phyloP scores from a whole-genome alignment of 2,329 filamentous ascomycete genomes.

The Epichloe aotearoae region DNA sequence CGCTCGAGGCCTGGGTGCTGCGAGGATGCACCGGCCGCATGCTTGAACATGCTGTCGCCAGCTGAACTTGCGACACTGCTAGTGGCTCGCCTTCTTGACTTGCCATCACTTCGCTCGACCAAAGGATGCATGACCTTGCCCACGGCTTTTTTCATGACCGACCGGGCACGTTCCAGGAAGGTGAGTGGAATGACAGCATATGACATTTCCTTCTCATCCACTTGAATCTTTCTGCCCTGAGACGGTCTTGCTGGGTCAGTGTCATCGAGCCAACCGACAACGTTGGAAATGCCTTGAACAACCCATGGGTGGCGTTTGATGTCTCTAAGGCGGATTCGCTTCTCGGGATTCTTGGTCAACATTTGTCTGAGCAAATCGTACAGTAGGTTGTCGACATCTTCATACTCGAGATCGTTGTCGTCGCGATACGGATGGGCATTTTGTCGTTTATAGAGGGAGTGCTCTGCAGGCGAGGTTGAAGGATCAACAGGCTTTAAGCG shows the following conservation, averaged over 20 bases:
- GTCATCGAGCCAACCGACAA: conserved; percentile 77
- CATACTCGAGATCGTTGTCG: conserved; percentile 69
- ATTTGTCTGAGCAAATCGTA: conserved; percentile 67
- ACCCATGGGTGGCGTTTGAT: conserved; percentile 95
- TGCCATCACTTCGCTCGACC: conserved; percentile 42
- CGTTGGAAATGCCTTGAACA: conserved; percentile 60
- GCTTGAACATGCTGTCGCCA: conserved; percentile 36
- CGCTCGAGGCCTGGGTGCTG: conserved; percentile 39
- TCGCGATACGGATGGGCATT: conserved; percentile 57
- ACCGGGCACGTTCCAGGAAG: conserved; percentile 72
- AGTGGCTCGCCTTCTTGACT: conserved; percentile 39
- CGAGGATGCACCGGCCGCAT: conserved; percentile 32
- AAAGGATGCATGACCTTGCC: conserved; percentile 51
- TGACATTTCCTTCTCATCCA: conserved; percentile 82
- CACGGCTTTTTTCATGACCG: conserved; percentile 56
- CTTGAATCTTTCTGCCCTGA: conserved; percentile 75
- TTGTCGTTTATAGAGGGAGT: conserved; percentile 41
- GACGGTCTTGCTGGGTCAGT: conserved; percentile 72
- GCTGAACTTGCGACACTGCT: conserved; percentile 54
- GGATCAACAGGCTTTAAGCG: conserved; percentile 66
- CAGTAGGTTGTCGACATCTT: conserved; percentile 69
- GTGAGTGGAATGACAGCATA: conserved; percentile 81
- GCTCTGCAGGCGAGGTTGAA: conserved; percentile 39
- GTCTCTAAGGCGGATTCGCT: conserved; percentile 78
- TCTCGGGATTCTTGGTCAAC: conserved; percentile 76